Percentiles rank a stretch among this genome's conserved stretches.
Evolutionary conservation across 805 yeast genomes (phyloP).

Genomic region (Dipodascopsis tothii): DNA sequence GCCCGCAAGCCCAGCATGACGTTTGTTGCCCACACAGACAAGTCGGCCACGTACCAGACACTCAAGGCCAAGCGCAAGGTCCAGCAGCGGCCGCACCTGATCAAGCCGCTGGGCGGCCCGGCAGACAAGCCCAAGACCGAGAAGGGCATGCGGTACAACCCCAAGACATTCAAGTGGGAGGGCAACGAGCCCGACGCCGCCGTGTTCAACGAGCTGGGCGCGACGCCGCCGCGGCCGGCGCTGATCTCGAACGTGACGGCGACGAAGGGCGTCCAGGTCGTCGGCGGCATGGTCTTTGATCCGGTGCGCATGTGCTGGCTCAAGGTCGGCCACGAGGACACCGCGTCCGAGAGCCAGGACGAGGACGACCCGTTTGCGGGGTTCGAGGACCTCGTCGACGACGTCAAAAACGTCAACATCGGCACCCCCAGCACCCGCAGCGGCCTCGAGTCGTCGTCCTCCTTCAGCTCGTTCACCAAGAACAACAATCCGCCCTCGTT

Average conservation of each 20-base stretch:
- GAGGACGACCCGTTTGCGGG: conserved; percentile 23
- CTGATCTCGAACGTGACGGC: conserved; percentile 27
- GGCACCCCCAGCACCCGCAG: not conserved
- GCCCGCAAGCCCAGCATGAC: too few relatives aligned
- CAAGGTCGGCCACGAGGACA: conserved; percentile 43
- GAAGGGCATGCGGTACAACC: conserved; percentile 47
- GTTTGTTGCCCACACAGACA: not conserved
- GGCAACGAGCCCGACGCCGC: conserved; percentile 55
- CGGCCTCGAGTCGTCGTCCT: not conserved
- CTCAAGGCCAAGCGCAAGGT: conserved; percentile 1
- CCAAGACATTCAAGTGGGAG: conserved; percentile 49
- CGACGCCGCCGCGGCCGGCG: conserved; percentile 33
- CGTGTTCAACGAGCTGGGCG: conserved; percentile 39
- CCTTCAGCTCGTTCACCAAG: not conserved
- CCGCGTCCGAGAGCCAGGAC: conserved; percentile 39
- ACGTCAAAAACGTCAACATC: not conserved
- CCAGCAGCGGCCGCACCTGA: conserved; percentile 21
- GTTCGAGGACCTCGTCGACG: conserved; percentile 16
- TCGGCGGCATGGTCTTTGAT: conserved; percentile 55
- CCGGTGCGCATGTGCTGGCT: conserved; percentile 53
- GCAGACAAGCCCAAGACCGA: conserved; percentile 14
- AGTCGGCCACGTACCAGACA: conserved; percentile 1
- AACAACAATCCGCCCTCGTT: conserved; percentile 2
- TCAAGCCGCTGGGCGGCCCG: conserved; percentile 18
- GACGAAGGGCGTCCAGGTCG: conserved; percentile 36